Evolutionary conservation across 1,284 basidiomycete genomes (phyloP), one percentile per base, ranked within the genome.

Genomic region (Polyporus tsugae): DNA sequence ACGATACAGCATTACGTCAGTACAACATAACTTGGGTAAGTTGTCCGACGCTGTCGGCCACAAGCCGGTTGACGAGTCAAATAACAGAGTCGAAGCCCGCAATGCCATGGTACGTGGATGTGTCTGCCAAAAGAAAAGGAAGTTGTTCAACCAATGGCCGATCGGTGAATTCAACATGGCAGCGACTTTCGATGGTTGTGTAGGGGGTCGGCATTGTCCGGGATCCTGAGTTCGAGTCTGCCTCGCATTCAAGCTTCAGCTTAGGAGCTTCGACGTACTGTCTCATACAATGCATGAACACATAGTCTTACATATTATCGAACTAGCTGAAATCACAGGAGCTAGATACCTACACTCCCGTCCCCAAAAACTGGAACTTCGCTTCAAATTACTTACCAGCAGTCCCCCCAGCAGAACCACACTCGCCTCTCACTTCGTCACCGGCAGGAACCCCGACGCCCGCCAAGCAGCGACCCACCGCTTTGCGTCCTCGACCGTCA

Each of bases 401-500:
- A n/a, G 13, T 49, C 46, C 11, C 6, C 46, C n/a, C n/a, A 29
- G 46, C n/a, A 25, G 22, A 4, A 35, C 35, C 7, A 36, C 13
- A 6, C 7, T 15, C 9, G 9, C 4, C 6, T n/a, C 6, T 39
- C 22, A 60, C 58, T n/a, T 11, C 38, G 39, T 22, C 22, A 1
- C 38, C 11, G 58, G 58, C 58, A 67, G n/a, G 66, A 67, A 67
- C 0, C 66, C 62, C 9, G 66, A 62, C 29, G 29, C 62, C 46
- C 57, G 62, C 66, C 66, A 67, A 17, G 61, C 66, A n/a, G 55
- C 41, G 1, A 67, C 36, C 66, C 66, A 67, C 19, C 25, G 6
- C 62, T 19, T 58, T 39, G 61, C 66, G 15, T 46, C 57, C 17
- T 59, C 61, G 3, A 13, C 55, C n/a, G 49, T 62, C 22, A 67